phyloP scores from a whole-genome alignment of 257 asterid species.

The Eustoma russellianum region DNA sequence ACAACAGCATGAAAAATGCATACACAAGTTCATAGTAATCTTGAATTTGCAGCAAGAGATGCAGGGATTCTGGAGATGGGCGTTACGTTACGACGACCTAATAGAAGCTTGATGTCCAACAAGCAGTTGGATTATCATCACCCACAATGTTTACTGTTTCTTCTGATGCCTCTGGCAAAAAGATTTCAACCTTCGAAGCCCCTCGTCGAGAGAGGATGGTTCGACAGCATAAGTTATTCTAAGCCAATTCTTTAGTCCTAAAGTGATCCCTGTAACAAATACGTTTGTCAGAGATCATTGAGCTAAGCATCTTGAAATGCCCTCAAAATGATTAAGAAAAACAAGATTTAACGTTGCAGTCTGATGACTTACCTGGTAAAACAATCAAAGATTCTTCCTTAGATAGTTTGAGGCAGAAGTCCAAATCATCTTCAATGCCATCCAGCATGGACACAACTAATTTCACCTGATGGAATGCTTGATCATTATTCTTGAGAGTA shows the following conservation, averaged over 20 bases:
- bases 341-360: no score
- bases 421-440: constrained; percentile 54
- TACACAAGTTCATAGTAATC: no score
- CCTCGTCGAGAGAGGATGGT: constrained; percentile 57
- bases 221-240: constrained; percentile 66
- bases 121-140: background rate
- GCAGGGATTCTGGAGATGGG: background rate
- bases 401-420: constrained; percentile 66
- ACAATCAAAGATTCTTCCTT: constrained; percentile 62
- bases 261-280: constrained; percentile 43
- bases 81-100: background rate
- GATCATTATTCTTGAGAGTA: background rate
- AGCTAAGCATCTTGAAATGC: background rate
- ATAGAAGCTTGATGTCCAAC: constrained; percentile 14
- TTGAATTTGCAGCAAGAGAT: no score
- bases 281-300: background rate
- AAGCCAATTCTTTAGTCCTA: constrained; percentile 76
- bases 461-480: constrained; percentile 35
- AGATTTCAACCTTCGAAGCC: constrained; percentile 47
- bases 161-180: constrained; percentile 55
- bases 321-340: no score
- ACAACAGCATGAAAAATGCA: no score
- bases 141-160: constrained; percentile 34
- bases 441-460: constrained; percentile 45
- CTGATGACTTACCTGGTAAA: constrained; percentile 45